Base-by-base conservation (phyloP, 202 grass and related monocot species). In the Digitaria exilis region DNA sequence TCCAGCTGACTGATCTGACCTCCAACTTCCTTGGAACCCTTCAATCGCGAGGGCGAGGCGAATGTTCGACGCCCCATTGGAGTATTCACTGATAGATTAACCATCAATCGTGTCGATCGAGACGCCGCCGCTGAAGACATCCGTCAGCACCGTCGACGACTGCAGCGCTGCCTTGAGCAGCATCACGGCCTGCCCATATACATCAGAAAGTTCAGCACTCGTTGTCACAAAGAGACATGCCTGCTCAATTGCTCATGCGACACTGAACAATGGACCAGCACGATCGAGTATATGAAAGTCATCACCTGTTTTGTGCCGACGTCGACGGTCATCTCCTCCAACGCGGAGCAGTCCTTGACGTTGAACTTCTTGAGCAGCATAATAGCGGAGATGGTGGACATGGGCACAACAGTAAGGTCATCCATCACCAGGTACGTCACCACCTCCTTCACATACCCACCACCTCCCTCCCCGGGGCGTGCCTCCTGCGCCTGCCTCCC, bases 371-470 rank as follows among this genome's bases (percentile, higher is more conserved):
- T 87, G 43, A 97, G 87, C 78, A 97, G 65, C 46, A 84, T 80
- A 58, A 94, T 86, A 72, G 89, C 91, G 22, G 94, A 90, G 79
- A 91, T 91, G 74, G 86, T 94, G 39, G 94, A 97, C 89, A 94
- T 88, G 75, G 94, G 91, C 82, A 7, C 43, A 4, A 97, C 55
- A 10, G 84, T 85, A 25, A 94, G 87, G 84, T 97, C 82, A 71
- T 97, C 91, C 91, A 97, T 91, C 73, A 97, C 89, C 26, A 94
- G 77, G 82, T 94, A 97, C 34, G 65, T 90, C 30, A 93, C 81
- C 25, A 85, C 9, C 25, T 68, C 88, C 80, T 75, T 93, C 78
- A 96, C 90, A 50, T 93, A 93, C 60, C 90, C 93, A 2, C 46
- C 55, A 43, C 54, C 66, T 5, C n/a, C 64, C 16, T 57, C 57